A percentile compares a stretch with the other conserved stretches of the same genome.
phyloP scores from a whole-genome alignment of 1,284 basidiomycete species.

The Trichosporon inkin region DNA sequence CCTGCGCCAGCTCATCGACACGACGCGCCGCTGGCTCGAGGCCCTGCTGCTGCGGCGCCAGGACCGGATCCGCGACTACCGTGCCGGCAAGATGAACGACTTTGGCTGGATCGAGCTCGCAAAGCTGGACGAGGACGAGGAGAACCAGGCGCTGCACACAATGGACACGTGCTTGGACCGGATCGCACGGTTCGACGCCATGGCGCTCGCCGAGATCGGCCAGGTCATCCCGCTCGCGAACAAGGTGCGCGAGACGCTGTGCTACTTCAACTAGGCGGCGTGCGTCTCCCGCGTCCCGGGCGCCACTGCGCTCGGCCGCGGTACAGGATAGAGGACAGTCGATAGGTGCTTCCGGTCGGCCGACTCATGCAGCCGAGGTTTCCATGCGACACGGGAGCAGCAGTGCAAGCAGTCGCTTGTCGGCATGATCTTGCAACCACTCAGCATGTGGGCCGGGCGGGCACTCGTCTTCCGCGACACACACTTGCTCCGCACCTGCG shows the following conservation, averaged over 20 bases:
- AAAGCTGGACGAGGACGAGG: slow-evolving; percentile 21
- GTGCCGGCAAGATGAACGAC: slow-evolving; percentile 9
- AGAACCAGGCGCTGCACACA: slow-evolving; percentile 20
- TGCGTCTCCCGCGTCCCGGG: too few species aligned
- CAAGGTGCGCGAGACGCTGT: slow-evolving; percentile 16
- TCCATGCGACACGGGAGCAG: too few species aligned
- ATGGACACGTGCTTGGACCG: slow-evolving; percentile 23
- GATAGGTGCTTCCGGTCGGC: too few species aligned
- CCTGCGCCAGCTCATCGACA: slow-evolving; percentile 14
- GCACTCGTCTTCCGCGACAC: too few species aligned
- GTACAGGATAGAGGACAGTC: too few species aligned
- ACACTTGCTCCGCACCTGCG: too few species aligned
- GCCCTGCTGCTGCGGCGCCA: slow-evolving; percentile 13
- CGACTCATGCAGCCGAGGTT: too few species aligned
- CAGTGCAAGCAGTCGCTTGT: too few species aligned
- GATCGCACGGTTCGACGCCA: slow-evolving; percentile 13
- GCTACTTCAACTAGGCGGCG: slow-evolving; percentile 6
- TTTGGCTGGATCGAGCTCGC: slow-evolving; percentile 19
- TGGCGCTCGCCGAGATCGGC: slow-evolving; percentile 12
- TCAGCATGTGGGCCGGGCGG: too few species aligned
- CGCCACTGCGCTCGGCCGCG: too few species aligned
- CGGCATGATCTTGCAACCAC: too few species aligned
- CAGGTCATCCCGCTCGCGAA: slow-evolving; percentile 17
- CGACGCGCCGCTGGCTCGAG: slow-evolving; percentile 22
- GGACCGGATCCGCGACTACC: slow-evolving; percentile 20